Evolutionary conservation across 2,329 filamentous ascomycete genomes (phyloP), one percentile per base, ranked within the genome.

Genomic region (Pseudopithomyces chartarum): DNA sequence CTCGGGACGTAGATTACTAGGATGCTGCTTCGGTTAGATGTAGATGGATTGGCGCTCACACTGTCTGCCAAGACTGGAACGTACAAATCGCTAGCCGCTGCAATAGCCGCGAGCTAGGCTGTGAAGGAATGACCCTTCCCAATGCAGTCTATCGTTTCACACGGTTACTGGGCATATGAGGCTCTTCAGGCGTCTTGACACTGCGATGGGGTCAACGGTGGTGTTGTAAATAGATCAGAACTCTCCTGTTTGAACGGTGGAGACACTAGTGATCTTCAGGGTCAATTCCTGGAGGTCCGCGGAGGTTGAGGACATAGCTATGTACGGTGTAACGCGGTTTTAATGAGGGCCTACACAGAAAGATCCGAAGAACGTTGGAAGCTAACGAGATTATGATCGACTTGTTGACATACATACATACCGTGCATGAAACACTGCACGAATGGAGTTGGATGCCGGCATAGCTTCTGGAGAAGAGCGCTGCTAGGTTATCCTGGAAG

Each of bases 1-100:
- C 38, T 51, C 48, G 48, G 48, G 33, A 51, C 48, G 48, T 33
- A 26, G 5, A 22, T n/a, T 29, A n/a, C 48, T 51, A 43, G 48
- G 33, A 29, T 7, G 38, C 22, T 43, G 38, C 33, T 43, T 33
- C 10, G 15, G 15, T 12, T 42, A 51, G 23, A 33, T 36, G 3
- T 20, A 42, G 26, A 42, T 51, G 26, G 48, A 20, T 15, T 42
- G 38, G 48, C 33, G 34, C 15, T 40, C 15, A 10, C 7, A 17
- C 29, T n/a, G 34, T 5, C 23, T 40, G 20, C 23, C n/a, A 40
- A 50, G 22, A n/a, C n/a, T n/a, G n/a, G n/a, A 19, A 5, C 7
- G 12, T 26, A 40, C 1, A 40, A 10, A n/a, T 36, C 47, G n/a
- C 20, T 38, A 39, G 40, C 17, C 32, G 22, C 15, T 36, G 34